Conservation (phyloP, 1,284 basidiomycete species). For the Austroboletus novae-zelandiae region DNA sequence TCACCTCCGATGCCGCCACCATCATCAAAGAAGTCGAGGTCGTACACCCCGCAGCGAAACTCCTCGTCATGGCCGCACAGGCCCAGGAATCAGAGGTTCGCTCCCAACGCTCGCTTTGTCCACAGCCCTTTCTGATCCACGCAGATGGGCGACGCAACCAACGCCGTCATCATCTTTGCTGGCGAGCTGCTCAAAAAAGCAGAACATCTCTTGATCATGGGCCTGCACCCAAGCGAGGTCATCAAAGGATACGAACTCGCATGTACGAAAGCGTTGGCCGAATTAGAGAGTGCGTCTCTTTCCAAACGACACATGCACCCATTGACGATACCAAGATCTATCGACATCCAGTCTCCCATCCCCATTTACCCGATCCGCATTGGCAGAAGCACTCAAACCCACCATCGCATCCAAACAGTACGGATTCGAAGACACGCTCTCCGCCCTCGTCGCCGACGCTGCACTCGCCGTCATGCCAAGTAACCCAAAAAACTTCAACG, state of each 20-base stretch:
- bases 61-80: conserved; percentile 96
- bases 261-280: conserved; percentile 79
- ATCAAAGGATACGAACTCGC: conserved; percentile 96
- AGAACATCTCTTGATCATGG: conserved; percentile 92
- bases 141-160: conserved; percentile 96
- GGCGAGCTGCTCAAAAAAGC: conserved; percentile 96
- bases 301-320: neutral
- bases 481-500: conserved; percentile 90
- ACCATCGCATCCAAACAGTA: conserved; percentile 98
- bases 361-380: conserved; percentile 76
- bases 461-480: conserved; percentile 87
- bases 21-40: conserved; percentile 99
- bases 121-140: neutral
- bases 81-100: conserved; percentile 92
- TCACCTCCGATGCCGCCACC: conserved; percentile 98
- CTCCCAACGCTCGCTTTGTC: neutral
- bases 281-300: conserved; percentile 80
- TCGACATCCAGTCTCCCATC: conserved; percentile 67
- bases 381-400: conserved; percentile 83
- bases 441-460: conserved; percentile 89
- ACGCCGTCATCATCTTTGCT: conserved; percentile 92
- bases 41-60: conserved; percentile 96
- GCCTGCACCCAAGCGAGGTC: conserved; percentile 93
- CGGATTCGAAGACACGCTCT: conserved; percentile 84
- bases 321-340: conserved; percentile 46